Base-by-base conservation (phyloP, 2,329 filamentous ascomycete species). In the Claviceps humidiphila region DNA sequence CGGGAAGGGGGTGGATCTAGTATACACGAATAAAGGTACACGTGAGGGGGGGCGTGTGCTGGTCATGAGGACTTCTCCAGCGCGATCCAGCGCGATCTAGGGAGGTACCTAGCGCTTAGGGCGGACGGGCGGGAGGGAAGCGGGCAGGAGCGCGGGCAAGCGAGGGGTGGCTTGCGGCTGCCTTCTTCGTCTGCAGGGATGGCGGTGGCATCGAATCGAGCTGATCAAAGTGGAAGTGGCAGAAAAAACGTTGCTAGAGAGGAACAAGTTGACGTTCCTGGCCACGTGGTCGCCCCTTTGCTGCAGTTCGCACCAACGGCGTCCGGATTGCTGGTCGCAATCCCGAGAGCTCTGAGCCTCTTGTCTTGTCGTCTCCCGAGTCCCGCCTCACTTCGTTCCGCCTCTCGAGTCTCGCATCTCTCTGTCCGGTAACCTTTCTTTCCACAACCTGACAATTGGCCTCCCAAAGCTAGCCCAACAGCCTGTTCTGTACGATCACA, bases 141-240 rank as follows among this genome's bases (percentile, higher is more conserved):
- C 47, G 51, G 42, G 41, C 40, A 20, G 51, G 47, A 46, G n/a
- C 26, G 47, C 47, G 37, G 41, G 42, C 20, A 45, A 34, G 43
- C 8, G 20, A 20, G 47, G 51, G 43, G 47, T 50, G 51, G 51
- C 41, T 50, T 50, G 47, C 47, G 34, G 42, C 37, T 30, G 9
- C 43, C 37, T 44, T 43, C 42, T 34, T 45, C 26, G 42, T 37
- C 43, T 43, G 45, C 45, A 52, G 50, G 50, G 50, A 48, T 52
- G 20, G 5, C 11, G 16, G 43, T 30, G 14, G 34, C 17, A 46
- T 20, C 34, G n/a, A 17, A 37, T 37, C 26, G 43, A 45, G 22
- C 43, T 30, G 43, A 22, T 45, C 13, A 45, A 24, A 20, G 11
- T 20, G 8, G 13, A 22, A 43, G 42, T 22, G 4, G 20, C n/a